A percentile compares a stretch with the other conserved stretches of the same genome.
Conservation (phyloP, 2,329 filamentous ascomycete species). For the Whalleya microplaca region DNA sequence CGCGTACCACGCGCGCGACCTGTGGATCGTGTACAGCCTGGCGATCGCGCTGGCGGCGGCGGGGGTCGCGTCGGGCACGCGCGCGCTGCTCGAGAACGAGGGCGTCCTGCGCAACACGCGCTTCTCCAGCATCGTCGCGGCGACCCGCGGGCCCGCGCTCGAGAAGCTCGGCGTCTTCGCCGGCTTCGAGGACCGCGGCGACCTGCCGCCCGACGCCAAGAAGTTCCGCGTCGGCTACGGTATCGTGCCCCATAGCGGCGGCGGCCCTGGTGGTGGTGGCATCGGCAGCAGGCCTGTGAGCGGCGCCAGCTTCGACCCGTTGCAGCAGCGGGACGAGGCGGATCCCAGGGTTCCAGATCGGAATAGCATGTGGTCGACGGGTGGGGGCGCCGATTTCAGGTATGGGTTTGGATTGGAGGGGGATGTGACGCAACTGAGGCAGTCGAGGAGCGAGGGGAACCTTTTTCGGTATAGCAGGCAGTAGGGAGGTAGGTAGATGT, state of each 20-base stretch:
- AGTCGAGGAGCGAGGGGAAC: conserved; percentile 26
- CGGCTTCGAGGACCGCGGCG: conserved; percentile 24
- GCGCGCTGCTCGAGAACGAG: conserved; percentile 41
- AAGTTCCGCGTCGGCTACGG: conserved; percentile 34
- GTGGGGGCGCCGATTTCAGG: conserved; percentile 26
- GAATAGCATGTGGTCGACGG: not conserved
- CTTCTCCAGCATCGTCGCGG: conserved; percentile 47
- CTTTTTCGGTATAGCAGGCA: conserved; percentile 12
- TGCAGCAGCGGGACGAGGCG: not conserved
- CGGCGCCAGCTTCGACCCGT: not conserved
- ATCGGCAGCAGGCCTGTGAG: not conserved
- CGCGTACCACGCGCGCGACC: conserved; percentile 38
- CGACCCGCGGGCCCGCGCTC: conserved; percentile 45
- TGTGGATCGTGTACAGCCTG: conserved; percentile 42
- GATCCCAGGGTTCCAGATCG: not conserved
- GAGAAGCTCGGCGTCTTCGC: conserved; percentile 39
- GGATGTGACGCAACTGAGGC: conserved; percentile 34
- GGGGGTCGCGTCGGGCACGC: conserved; percentile 39
- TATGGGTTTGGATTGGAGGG: conserved; percentile 39
- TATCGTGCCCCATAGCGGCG: conserved; percentile 21
- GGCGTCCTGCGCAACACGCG: conserved; percentile 42
- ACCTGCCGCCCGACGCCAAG: conserved; percentile 26
- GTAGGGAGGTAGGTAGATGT: not conserved
- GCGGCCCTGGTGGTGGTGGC: conserved; percentile 11
- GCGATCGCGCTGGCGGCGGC: conserved; percentile 35